Base-by-base conservation (phyloP, 106 monocot species). In the Ottelia alismoides region DNA sequence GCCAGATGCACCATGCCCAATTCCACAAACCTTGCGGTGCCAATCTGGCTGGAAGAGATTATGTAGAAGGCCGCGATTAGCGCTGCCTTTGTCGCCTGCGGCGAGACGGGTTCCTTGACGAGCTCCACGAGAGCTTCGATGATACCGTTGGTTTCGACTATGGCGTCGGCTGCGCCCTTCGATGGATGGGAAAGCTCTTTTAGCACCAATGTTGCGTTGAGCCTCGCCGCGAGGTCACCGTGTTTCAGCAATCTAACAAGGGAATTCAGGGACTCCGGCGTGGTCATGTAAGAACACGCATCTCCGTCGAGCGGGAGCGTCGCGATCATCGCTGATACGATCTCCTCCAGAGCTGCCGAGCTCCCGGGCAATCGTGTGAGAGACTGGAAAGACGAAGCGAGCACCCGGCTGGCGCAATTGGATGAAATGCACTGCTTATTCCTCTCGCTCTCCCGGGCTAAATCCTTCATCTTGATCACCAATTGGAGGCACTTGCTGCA, bases 21-120 rank as follows among this genome's bases (percentile, higher is more conserved):
- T 0, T 65, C 66, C 2, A 49, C 76, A 12, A 73, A 64, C 46
- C 28, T 53, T 16, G 6, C 40, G 10, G 58, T 63, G 28, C 19
- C 20, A 25, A 51, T 22, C 10, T 6, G 16, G n/a, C n/a, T n/a
- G n/a, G n/a, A n/a, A n/a, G n/a, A n/a, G 6, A 43, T 6, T 16
- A 43, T 43, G 40, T 43, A 16, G 2, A 40, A 43, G 0, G 70
- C 48, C 5, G 69, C 46, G 47, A 75, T 63, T 12, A 94, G 73
- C 23, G 78, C 47, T 0, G 84, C 64, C 53, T 94, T 94, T 0
- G 88, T 75, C 0, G 75, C 45, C 28, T 73, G 63, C 5, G 65
- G 67, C 3, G 77, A 84, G 12, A 88, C 66, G 9, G 87, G 78
- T 18, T 70, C 75, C 52, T 56, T 68, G 28, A 88, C 54, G 16